Evolutionary conservation across 208 protist genomes (phyloP).

Genomic region (Leishmania mexicana): DNA sequence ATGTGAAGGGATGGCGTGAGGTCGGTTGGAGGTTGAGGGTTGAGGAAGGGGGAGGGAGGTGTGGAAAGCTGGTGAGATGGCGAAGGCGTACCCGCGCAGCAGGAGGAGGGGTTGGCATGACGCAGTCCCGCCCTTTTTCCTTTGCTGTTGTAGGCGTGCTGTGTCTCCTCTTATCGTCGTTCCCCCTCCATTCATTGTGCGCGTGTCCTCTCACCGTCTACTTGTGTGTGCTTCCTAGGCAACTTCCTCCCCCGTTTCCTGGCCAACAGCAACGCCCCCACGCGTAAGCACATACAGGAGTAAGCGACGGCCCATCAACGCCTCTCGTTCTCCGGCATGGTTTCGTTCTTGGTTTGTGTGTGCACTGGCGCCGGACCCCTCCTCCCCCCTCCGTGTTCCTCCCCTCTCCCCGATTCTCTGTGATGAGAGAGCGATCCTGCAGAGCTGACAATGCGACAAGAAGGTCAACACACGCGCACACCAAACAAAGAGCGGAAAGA

Average conservation of each 20-base stretch:
- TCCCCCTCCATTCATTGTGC: background rate
- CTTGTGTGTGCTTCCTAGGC: background rate
- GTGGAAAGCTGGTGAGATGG: background rate
- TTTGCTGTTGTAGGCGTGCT: background rate
- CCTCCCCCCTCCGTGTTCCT: background rate
- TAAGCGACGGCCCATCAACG: too few relatives aligned
- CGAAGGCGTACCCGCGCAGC: background rate
- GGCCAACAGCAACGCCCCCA: background rate
- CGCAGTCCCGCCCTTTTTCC: background rate
- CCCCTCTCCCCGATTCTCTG: background rate
- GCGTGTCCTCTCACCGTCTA: background rate
- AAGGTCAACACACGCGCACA: background rate
- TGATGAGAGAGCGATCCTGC: background rate
- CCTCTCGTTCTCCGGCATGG: background rate
- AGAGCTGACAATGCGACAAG: background rate
- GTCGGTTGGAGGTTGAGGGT: background rate
- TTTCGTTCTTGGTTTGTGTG: background rate
- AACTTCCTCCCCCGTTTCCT: background rate
- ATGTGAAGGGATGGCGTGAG: constrained; percentile 3
- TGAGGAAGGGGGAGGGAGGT: background rate
- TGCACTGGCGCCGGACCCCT: background rate
- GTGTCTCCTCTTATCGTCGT: background rate
- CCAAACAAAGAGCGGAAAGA: background rate
- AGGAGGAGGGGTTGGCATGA: background rate
- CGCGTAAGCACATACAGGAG: background rate